Conservation (phyloP, 441 rosid species). For the Euphorbia celastroides region DNA sequence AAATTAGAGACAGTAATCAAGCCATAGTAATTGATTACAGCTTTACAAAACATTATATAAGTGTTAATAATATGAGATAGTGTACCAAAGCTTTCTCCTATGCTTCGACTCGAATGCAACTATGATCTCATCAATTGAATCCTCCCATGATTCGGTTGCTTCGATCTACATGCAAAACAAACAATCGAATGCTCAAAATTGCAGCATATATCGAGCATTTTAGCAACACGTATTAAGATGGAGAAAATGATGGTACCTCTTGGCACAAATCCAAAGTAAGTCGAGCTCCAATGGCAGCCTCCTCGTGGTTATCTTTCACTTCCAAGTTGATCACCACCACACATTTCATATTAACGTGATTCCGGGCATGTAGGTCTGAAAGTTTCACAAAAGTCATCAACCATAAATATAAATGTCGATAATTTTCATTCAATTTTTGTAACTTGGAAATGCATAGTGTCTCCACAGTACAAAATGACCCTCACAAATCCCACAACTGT, state of each 20-base stretch:
- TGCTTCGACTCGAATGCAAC: slow-evolving; percentile 67
- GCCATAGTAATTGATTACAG: background rate
- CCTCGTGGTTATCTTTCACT: slow-evolving; percentile 95
- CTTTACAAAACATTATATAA: background rate
- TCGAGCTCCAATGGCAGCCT: slow-evolving; percentile 83
- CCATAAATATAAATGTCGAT: background rate
- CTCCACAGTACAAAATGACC: too few relatives aligned
- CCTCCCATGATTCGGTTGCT: slow-evolving; percentile 81
- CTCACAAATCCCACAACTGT: too few relatives aligned
- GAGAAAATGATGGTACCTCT: slow-evolving; percentile 40
- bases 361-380: slow-evolving; percentile 78
- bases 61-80: slow-evolving; percentile 60
- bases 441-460: background rate
- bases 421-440: too few relatives aligned
- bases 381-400: slow-evolving; percentile 1
- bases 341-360: slow-evolving; percentile 54
- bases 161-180: slow-evolving; percentile 44
- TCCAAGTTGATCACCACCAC: slow-evolving; percentile 85
- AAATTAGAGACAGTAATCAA: background rate
- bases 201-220: background rate
- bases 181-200: too few relatives aligned
- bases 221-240: background rate
- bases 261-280: slow-evolving; percentile 80
- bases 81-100: slow-evolving; percentile 59
- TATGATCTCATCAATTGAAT: slow-evolving; percentile 63